Base-by-base conservation (phyloP, 805 yeast genomes). In the Ogataea polymorpha region DNA sequence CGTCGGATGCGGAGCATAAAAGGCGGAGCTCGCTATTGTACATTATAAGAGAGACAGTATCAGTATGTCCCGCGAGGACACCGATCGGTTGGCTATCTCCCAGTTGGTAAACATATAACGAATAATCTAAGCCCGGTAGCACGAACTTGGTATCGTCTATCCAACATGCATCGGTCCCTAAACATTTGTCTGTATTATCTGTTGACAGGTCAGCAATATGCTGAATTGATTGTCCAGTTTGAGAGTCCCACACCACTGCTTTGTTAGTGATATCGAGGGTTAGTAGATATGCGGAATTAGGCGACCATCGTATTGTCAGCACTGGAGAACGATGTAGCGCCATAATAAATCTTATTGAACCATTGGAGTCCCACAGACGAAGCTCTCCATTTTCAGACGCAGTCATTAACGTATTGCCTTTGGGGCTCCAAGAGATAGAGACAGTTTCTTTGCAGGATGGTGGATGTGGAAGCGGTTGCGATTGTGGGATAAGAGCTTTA, bases 1-100 rank as follows among this genome's bases (percentile, higher is more conserved):
- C 96, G 56, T 86, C 95, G 1, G 95, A 80, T 7, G 86, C 80
- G 2, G 90, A 79, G 3, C 88, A 79, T 29, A 90, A 65, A 23
- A 82, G 59, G 49, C 77, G 77, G 12, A 71, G 66, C 2, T 61
- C 58, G 5, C 56, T 45, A 52, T 82, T 79, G 56, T 82, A 86
- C 23, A 66, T 58, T 4, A 89, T 65, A 5, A 64, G 63, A 12
- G 85, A 71, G 6, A 86, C 72, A 1, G 78, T 68, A 33, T 76
- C 75, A 8, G 72, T 66, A 58, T 88, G 96, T 1, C 96, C 96
- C 9, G 70, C 46, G 35, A 82, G 63, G 20, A 67, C 62, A 5
- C 83, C 79, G 1, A 74, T 46, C 1, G 84, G 78, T 35, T 56
- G 58, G 31, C 65, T 59, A 23, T 72, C 74, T 5, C 70, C 70